A percentile compares a stretch with the other conserved stretches of the same genome.
Conservation (phyloP, 345 rosid species). For the Trapa incisa region DNA sequence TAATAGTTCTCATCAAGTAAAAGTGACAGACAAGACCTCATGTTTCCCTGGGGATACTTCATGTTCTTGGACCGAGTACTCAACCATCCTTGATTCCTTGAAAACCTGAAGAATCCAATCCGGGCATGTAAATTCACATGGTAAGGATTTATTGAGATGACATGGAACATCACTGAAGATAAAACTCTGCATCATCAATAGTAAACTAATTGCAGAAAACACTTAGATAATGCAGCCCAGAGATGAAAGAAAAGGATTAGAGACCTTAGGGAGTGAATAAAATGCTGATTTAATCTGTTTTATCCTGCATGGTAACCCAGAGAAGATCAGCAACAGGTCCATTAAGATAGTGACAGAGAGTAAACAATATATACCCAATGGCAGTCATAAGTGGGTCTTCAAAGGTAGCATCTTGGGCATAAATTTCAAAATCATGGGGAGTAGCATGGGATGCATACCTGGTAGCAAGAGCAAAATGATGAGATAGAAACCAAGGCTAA, state of each 20-base stretch:
- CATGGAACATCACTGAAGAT: not conserved
- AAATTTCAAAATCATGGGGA: constrained; percentile 60
- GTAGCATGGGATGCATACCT: constrained; percentile 64
- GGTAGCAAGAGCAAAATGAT: not conserved
- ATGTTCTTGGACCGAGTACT: constrained; percentile 48
- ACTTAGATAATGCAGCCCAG: not conserved
- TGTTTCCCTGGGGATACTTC: constrained; percentile 31
- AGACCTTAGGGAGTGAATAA: constrained; percentile 68
- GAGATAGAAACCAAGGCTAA: too few species aligned
- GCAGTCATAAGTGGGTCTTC: constrained; percentile 95
- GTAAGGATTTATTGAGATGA: not conserved
- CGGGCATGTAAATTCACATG: not conserved
- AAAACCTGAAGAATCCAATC: constrained; percentile 37
- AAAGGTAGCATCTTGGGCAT: constrained; percentile 67
- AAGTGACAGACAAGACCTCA: constrained; percentile 33
- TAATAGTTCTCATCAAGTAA: not conserved
- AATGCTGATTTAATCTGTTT: constrained; percentile 89
- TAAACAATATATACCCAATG: constrained; percentile 42
- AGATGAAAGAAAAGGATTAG: not conserved
- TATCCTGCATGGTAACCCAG: constrained; percentile 34
- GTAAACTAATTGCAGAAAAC: not conserved
- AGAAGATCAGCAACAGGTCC: not conserved
- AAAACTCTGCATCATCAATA: not conserved
- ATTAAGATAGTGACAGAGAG: not conserved
- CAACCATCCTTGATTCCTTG: constrained; percentile 60